Percentiles rank a stretch among this genome's conserved stretches.
phyloP scores from a whole-genome alignment of 1,284 basidiomycete species.

The Apiotrichum laibachii region DNA sequence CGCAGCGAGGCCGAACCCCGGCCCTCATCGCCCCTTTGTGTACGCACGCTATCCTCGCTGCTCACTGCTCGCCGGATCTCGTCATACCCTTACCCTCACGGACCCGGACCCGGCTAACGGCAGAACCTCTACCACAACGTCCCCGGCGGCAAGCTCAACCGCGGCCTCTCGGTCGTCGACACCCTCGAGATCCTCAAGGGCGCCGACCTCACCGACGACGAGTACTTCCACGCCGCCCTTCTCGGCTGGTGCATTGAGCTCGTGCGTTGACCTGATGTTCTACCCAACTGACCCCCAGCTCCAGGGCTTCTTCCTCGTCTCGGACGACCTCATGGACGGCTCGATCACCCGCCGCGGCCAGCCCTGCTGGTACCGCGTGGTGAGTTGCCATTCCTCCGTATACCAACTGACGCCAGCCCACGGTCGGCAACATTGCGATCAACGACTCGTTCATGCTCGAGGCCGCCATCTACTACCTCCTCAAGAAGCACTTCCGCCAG shows the following conservation, averaged over 20 bases:
- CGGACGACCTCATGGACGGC: constrained; percentile 96
- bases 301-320: constrained; percentile 96
- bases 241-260: constrained; percentile 97
- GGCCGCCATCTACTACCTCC: constrained; percentile 83
- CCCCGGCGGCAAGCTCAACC: constrained; percentile 94
- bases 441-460: constrained; percentile 98
- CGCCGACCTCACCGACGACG: constrained; percentile 62
- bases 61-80: too few relatives aligned
- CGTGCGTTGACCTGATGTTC: constrained; percentile 55
- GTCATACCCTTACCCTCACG: too few relatives aligned
- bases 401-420: constrained; percentile 46
- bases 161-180: constrained; percentile 92
- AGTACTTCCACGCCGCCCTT: constrained; percentile 85
- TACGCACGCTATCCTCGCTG: too few relatives aligned
- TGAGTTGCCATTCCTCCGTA: constrained; percentile 29
- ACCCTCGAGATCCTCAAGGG: constrained; percentile 85
- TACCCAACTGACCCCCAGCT: constrained; percentile 57
- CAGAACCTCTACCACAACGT: constrained; percentile 93
- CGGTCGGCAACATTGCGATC: constrained; percentile 83
- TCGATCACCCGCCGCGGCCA: constrained; percentile 95
- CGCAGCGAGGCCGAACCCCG: too few relatives aligned
- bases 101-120: not conserved
- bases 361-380: constrained; percentile 89
- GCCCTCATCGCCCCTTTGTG: too few relatives aligned
- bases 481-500: constrained; percentile 82